Conservation (phyloP, 2,329 filamentous ascomycete species). For the Botrytis cinerea region DNA sequence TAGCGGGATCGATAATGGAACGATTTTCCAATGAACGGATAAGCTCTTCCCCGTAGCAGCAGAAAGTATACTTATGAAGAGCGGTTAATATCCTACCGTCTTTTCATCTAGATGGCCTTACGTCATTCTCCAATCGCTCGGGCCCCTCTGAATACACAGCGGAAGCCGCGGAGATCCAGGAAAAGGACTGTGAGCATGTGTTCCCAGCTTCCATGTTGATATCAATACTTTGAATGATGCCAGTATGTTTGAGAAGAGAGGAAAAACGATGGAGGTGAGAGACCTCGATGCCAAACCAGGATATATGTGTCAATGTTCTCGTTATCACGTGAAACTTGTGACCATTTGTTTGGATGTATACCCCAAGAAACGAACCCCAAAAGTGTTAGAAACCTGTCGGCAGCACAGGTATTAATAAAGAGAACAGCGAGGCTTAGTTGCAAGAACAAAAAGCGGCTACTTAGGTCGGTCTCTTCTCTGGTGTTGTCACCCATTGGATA, state of each 20-base stretch:
- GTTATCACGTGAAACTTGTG: too few species aligned
- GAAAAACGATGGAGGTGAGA: background rate
- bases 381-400: background rate
- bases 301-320: background rate
- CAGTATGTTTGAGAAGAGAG: background rate
- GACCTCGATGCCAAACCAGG: background rate
- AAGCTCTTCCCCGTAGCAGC: background rate
- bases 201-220: background rate
- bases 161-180: background rate
- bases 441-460: background rate
- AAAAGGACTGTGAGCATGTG: background rate
- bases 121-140: background rate
- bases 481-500: background rate
- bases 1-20: constrained; percentile 6
- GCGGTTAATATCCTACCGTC: background rate
- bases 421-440: background rate
- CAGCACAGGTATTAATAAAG: background rate
- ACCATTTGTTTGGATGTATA: background rate
- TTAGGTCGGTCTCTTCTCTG: background rate
- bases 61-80: too few species aligned
- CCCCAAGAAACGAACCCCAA: background rate
- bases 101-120: background rate
- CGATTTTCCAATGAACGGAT: background rate
- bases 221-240: background rate
- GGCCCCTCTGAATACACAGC: too few species aligned